Base-by-base conservation (phyloP, 306 rosid species). In the Trifolium repens region DNA sequence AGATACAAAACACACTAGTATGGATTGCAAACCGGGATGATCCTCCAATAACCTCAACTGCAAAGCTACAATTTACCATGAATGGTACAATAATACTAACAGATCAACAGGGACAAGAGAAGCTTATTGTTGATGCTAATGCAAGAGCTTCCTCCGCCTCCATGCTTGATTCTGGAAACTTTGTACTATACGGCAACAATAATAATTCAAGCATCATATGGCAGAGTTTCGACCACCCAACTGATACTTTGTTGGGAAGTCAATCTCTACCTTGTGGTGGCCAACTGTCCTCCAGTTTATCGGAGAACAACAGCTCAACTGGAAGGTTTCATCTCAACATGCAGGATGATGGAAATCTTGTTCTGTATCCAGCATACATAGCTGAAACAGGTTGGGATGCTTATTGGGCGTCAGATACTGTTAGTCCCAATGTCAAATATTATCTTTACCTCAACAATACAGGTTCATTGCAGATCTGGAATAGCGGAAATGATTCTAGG, bases 161-260 rank as follows among this genome's bases (percentile, higher is more conserved):
- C 69, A 55, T 84, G 76, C 85, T 74, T 52, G 81, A 84, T 66
- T 39, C 79, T 42, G 85, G 88, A 8, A 84, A 81, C 79, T 78
- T 84, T 22, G 81, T 78, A 17, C 58, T 84, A 1, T 74, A 74
- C 27, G 10, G 44, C 22, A 15, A 50, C 39, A 19, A 13, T 0
- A 39, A 9, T 0, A 59, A 13, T 5, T 27, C 26, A 19, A 9
- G 8, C 5, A 46, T 73, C 67, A 67, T 80, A 66, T 84, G 84
- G 87, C 84, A 76, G 74, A 84, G 79, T 72, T 84, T 84, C 13
- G 82, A 76, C 14, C 0, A 75, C 40, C 85, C 87, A 19, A 79
- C 79, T 0, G 71, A 80, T 69, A 73, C 83, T n/a, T 27, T 84
- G 5, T 59, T 84, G 22, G 79, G 70, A 8, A 69, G 39, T 70